Evolutionary conservation across 1,139 yeast species (phyloP).

Genomic region (Saccharomycopsis phalli): DNA sequence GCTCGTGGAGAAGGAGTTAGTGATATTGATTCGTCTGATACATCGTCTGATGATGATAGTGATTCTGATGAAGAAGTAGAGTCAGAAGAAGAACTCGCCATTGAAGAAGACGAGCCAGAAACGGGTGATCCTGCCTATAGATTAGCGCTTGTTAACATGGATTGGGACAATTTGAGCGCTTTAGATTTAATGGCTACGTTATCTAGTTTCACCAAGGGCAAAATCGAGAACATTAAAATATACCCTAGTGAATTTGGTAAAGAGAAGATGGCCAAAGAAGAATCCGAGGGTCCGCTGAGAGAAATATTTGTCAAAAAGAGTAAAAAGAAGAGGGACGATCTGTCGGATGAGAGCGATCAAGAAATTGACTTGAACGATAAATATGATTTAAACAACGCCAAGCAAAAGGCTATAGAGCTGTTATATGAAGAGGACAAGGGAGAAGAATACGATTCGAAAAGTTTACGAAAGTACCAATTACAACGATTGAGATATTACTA

Average conservation of each 20-base stretch:
- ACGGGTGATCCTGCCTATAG: constrained; percentile 77
- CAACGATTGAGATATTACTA: constrained; percentile 84
- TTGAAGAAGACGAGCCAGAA: constrained; percentile 60
- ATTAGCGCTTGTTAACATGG: constrained; percentile 84
- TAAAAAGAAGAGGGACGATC: constrained; percentile 31
- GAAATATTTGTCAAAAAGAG: constrained; percentile 56
- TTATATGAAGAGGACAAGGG: constrained; percentile 65
- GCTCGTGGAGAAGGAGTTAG: constrained; percentile 19
- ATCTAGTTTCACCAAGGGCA: constrained; percentile 79
- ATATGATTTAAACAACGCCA: constrained; percentile 12
- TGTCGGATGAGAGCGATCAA: constrained; percentile 42
- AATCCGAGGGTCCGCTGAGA: constrained; percentile 84
- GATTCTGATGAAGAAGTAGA: constrained; percentile 30
- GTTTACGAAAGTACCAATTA: constrained; percentile 68
- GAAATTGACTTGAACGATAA: constrained; percentile 20
- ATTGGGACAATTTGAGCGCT: constrained; percentile 91
- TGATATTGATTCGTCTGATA: constrained; percentile 8
- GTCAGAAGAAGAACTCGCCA: constrained; percentile 40
- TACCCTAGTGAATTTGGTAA: constrained; percentile 93
- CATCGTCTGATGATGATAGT: not conserved
- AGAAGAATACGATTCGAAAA: constrained; percentile 61
- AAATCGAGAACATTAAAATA: constrained; percentile 61
- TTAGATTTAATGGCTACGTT: constrained; percentile 87
- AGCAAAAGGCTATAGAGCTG: constrained; percentile 15
- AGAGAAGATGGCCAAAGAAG: constrained; percentile 85